These are phyloP conservation scores for Chlamydomonas schloesseri DNA, from an alignment of 139 green algal genomes.

Conservation along the genomic window DNA sequence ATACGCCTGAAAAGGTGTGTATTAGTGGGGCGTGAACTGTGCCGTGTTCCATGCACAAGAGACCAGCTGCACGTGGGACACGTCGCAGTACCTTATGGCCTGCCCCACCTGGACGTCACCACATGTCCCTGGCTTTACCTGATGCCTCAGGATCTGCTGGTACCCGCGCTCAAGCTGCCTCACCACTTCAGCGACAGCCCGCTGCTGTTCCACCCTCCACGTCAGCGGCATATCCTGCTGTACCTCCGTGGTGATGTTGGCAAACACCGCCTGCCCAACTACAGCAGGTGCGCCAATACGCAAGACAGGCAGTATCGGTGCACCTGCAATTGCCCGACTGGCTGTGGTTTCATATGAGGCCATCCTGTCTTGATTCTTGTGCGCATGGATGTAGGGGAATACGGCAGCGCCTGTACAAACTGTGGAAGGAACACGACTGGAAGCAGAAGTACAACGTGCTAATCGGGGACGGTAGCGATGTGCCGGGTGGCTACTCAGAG, in stretches of 20 bases:
- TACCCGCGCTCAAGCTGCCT: slow-evolving; percentile 63
- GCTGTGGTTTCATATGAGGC: no score
- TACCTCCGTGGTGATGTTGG: slow-evolving; percentile 48
- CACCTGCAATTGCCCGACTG: background rate
- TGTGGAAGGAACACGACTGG: slow-evolving; percentile 33
- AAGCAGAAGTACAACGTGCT: slow-evolving; percentile 24
- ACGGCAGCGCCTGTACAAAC: slow-evolving; percentile 51
- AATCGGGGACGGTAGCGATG: slow-evolving; percentile 33
- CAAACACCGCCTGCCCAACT: background rate
- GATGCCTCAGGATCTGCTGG: slow-evolving; percentile 62
- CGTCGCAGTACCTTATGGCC: no score
- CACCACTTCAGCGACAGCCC: slow-evolving; percentile 39
- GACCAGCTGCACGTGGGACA: no score
- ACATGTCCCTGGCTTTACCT: background rate
- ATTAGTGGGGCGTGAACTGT: no score
- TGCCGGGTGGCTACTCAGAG: slow-evolving; percentile 46
- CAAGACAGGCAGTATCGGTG: background rate
- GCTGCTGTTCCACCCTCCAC: slow-evolving; percentile 33
- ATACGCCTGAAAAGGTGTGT: slow-evolving; percentile 21
- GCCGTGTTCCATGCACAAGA: no score
- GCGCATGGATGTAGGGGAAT: slow-evolving; percentile 36
- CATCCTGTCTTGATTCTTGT: background rate
- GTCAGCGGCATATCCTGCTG: slow-evolving; percentile 43
- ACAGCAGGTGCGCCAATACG: background rate
- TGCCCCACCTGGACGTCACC: background rate